Conservation (phyloP, 2,329 filamentous ascomycete species). For the Fusarium anguioides region DNA sequence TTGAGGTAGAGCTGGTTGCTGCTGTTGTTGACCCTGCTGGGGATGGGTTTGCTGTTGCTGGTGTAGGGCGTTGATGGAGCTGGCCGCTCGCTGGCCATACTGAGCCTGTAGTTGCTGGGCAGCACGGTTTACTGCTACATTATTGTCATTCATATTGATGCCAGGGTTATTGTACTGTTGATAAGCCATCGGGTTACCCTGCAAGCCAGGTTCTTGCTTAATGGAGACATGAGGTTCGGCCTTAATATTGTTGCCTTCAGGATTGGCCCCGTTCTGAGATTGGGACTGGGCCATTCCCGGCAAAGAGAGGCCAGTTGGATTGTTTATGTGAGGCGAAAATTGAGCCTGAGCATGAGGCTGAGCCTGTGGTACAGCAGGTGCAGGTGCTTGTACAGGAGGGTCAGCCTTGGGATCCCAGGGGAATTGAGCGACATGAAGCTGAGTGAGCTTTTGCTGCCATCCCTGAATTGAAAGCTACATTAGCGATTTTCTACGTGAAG, state of each 20-base stretch:
- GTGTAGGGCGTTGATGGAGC: constrained; percentile 73
- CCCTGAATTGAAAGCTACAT: constrained; percentile 64
- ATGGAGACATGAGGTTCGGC: constrained; percentile 58
- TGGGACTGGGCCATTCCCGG: constrained; percentile 46
- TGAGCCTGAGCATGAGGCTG: constrained; percentile 48
- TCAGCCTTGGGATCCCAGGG: constrained; percentile 94
- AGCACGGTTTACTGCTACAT: constrained; percentile 64
- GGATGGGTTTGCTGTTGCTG: constrained; percentile 47
- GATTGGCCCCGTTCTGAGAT: constrained; percentile 54
- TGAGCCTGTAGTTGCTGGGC: constrained; percentile 66
- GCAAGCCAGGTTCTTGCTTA: constrained; percentile 58
- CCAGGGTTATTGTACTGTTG: constrained; percentile 45
- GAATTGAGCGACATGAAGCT: constrained; percentile 85
- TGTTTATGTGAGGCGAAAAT: constrained; percentile 45
- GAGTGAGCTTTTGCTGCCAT: constrained; percentile 93
- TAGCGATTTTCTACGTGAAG: constrained; percentile 33
- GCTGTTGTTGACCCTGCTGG: constrained; percentile 39
- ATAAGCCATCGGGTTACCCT: constrained; percentile 49
- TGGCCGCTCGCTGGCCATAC: constrained; percentile 72
- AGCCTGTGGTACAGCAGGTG: constrained; percentile 36
- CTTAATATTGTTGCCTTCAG: constrained; percentile 60
- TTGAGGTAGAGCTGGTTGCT: constrained; percentile 43
- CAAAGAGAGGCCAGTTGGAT: constrained; percentile 45
- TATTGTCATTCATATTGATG: constrained; percentile 47
- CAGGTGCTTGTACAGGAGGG: constrained; percentile 56